Base-by-base conservation (phyloP, 345 rosid genomes). In the Nasturtium officinale region DNA sequence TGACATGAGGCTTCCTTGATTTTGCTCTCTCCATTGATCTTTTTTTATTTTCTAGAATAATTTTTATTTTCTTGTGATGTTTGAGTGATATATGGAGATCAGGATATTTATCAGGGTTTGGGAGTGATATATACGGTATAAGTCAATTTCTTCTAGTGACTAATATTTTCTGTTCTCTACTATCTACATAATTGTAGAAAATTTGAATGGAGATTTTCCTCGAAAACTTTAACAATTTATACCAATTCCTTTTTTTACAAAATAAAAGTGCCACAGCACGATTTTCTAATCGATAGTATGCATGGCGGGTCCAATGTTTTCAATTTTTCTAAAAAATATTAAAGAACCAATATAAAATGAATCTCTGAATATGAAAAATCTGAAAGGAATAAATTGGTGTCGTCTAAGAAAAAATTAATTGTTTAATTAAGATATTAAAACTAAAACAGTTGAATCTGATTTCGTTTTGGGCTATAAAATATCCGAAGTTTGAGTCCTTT, bases 1-100 rank as follows among this genome's bases (percentile, higher is more conserved):
- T 76, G 48, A 83, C 85, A 60, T 84, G 88, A 76, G 69, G 85
- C 23, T 75, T 84, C 45, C 17, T 54, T 3, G 65, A 43, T 12
- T 55, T 69, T 69, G 50, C n/a, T 9, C 29, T 69, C 61, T 50
- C 78, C 69, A 72, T 75, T 51, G 53, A 7, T n/a, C n/a, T n/a
- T 67, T 33, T 35, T 37, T 52, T 7, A 1, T 3, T 23, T 3
- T 67, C n/a, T 25, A 29, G 42, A 53, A n/a, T 9, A 43, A 5
- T n/a, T 12, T 29, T 32, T 30, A 1, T 30, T 73, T 12, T 18
- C 17, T 54, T 69, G 52, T 69, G 52, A 16, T 61, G 20, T 69
- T 50, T 43, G 58, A 75, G 26, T 66, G 63, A 37, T 74, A 7
- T 37, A 32, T 45, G 21, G 51, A 45, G 17, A 59, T 5, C n/a